phyloP scores from a whole-genome alignment of 2,329 filamentous ascomycete species.

The Epichloe uncinata region DNA sequence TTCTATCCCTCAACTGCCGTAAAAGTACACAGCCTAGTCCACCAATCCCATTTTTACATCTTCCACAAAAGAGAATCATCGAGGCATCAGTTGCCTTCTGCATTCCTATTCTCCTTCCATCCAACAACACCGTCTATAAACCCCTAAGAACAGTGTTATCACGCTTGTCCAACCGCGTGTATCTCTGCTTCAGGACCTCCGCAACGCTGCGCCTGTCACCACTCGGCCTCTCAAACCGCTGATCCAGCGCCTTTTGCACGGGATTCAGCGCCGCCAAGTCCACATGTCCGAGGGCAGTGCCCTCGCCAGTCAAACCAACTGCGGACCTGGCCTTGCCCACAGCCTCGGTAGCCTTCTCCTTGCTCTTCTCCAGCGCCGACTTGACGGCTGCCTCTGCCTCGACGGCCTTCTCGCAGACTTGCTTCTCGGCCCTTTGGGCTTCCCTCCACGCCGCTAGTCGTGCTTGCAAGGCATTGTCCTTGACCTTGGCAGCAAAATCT shows the following conservation, averaged over 20 bases:
- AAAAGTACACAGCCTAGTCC: neutral
- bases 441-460: constrained; percentile 13
- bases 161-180: constrained; percentile 33
- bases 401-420: constrained; percentile 15
- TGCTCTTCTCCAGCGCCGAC: constrained; percentile 26
- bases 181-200: constrained; percentile 41
- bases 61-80: neutral
- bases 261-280: constrained; percentile 17
- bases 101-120: neutral
- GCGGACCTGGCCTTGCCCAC: constrained; percentile 25
- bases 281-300: constrained; percentile 7
- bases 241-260: constrained; percentile 35
- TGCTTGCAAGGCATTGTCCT: constrained; percentile 16
- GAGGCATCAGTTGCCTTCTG: neutral
- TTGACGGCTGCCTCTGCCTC: constrained; percentile 25
- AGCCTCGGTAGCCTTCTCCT: constrained; percentile 28
- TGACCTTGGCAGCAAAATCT: constrained; percentile 14
- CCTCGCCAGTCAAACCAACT: constrained; percentile 17
- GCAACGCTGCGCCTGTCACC: constrained; percentile 34
- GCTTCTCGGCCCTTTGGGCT: constrained; percentile 10
- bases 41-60: neutral
- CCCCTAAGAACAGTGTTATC: constrained; percentile 32
- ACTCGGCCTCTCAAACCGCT: constrained; percentile 35
- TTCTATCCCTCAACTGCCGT: neutral
- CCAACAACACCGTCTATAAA: constrained; percentile 12